Evolutionary conservation across 2,329 filamentous ascomycete species (phyloP).

Genomic region (Clarireedia hainanense): DNA sequence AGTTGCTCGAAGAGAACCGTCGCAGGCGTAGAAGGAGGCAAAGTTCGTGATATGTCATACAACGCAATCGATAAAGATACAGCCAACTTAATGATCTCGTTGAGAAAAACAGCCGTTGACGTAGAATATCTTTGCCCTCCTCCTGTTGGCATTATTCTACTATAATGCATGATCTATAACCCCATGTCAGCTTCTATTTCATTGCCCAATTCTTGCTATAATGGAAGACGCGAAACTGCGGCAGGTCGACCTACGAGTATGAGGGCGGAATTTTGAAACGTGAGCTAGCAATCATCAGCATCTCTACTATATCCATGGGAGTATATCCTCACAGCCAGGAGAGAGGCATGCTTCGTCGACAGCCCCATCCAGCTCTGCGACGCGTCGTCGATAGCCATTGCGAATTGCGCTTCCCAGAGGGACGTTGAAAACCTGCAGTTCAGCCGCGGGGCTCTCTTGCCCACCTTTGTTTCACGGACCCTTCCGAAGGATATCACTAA

Average conservation of each 20-base stretch:
- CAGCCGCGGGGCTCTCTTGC: background rate
- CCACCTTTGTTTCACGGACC: background rate
- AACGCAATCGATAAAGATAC: slow-evolving; percentile 81
- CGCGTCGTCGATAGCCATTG: slow-evolving; percentile 5
- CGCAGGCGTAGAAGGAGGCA: slow-evolving; percentile 71
- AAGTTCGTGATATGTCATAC: slow-evolving; percentile 73
- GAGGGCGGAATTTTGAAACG: slow-evolving; percentile 70
- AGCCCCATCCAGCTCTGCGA: slow-evolving; percentile 40
- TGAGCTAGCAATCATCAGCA: slow-evolving; percentile 49
- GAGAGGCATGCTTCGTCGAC: slow-evolving; percentile 60
- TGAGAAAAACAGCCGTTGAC: slow-evolving; percentile 88
- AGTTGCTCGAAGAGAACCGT: slow-evolving; percentile 76
- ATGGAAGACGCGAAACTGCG: background rate
- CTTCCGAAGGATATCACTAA: background rate
- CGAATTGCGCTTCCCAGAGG: background rate
- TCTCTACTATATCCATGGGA: slow-evolving; percentile 18
- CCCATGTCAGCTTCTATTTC: background rate
- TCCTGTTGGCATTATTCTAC: slow-evolving; percentile 78
- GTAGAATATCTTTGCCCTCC: slow-evolving; percentile 85
- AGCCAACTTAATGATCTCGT: slow-evolving; percentile 83
- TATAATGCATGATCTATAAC: slow-evolving; percentile 81
- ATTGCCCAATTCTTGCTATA: background rate
- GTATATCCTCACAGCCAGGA: slow-evolving; percentile 49
- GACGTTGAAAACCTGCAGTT: background rate
- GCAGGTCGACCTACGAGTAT: slow-evolving; percentile 49